Evolutionary conservation across 1,139 yeast genomes (phyloP), one percentile per base, ranked within the genome.

Genomic region (Wickerhamiella infanticola): DNA sequence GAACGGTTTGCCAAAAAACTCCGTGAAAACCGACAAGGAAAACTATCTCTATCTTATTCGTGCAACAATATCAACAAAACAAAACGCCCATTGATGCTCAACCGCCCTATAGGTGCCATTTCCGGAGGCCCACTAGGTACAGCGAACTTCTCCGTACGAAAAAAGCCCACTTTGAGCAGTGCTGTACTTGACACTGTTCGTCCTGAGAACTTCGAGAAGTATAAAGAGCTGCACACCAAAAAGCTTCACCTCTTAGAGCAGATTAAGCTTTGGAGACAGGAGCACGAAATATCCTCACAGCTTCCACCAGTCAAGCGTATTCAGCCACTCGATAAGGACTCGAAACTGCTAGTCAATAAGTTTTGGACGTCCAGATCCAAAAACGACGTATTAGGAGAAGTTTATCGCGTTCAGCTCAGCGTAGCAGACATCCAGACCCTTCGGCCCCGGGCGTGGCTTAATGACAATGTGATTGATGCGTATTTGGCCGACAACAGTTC

Each of bases 381-480:
- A n/a, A n/a, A 35, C 13, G 23, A 18, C 13, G 24, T 9, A n/a
- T 42, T 70, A 5, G 70, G 68, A 7, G 65, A 67, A 11, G 72
- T 66, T 41, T 69, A 67, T 53, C 65, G 65, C 43, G 65, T 90
- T 35, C 93, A 81, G 47, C 73, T 90, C 6, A 66, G 68, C 4
- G 73, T 73, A 0, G 64, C 74, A 41, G 98, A 90, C 60, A 61
- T 90, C 45, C 69, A 71, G 45, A 86, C 96, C 0, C 66, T 90
- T 36, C 65, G 72, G 6, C 84, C 80, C 47, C 71, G 81, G 1
- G 66, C 70, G 42, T 90, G 99, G 99, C 71, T 90, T 39, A 90
- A 90, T 59, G 98, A 93, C 62, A 84, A 81, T 45, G 72, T 90
- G 3, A 86, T 90, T 48, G 98, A 90, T 60, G 81, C 78, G 56